These are phyloP conservation scores for Erythrophleum fordii DNA, from an alignment of 306 rosid genomes.

Conservation along the genomic window DNA sequence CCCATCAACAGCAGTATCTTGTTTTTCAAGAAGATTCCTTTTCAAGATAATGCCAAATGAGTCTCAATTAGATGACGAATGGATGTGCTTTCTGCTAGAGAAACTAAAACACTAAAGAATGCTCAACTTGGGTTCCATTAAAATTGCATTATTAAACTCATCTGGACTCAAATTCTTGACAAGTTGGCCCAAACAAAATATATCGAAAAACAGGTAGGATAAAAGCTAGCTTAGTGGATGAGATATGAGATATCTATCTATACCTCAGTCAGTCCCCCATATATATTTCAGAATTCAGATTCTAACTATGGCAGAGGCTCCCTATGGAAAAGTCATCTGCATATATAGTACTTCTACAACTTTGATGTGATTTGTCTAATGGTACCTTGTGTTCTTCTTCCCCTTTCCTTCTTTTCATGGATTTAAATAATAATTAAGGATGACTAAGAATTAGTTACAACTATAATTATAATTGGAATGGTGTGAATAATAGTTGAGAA, in stretches of 20 bases:
- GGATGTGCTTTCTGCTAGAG: constrained; percentile 35
- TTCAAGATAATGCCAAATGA: constrained; percentile 57
- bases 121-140: constrained; percentile 50
- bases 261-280: constrained; percentile 13
- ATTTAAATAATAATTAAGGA: constrained; percentile 1
- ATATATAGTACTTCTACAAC: neutral
- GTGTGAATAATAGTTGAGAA: constrained; percentile 15
- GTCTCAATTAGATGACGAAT: constrained; percentile 21
- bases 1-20: constrained; percentile 31
- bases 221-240: constrained; percentile 31
- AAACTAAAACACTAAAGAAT: constrained; percentile 31
- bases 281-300: constrained; percentile 28
- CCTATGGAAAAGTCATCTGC: neutral
- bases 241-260: constrained; percentile 19
- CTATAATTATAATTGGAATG: neutral
- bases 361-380: constrained; percentile 43
- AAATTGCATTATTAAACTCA: constrained; percentile 35
- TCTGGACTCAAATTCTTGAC: constrained; percentile 36
- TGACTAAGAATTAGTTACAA: neutral
- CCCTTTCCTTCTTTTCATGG: neutral
- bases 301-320: neutral
- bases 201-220: constrained; percentile 8
- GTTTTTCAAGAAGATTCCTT: constrained; percentile 56
- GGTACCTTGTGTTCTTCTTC: neutral
- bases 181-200: constrained; percentile 34